These are phyloP conservation scores for Aspergillaceae sp. DNA, from an alignment of 2,329 filamentous ascomycete species.

Conservation along the genomic window DNA sequence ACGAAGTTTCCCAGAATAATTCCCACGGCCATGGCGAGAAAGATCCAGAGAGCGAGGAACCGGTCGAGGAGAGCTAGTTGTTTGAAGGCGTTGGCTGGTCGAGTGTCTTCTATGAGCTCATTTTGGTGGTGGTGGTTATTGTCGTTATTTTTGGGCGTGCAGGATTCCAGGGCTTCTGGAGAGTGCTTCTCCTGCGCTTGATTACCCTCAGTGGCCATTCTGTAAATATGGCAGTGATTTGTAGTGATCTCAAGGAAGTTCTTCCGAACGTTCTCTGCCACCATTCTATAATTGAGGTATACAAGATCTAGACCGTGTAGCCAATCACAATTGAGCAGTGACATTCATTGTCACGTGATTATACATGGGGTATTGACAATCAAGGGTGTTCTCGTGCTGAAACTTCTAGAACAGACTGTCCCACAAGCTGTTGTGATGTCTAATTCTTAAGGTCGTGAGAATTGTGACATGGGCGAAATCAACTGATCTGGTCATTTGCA, in stretches of 20 bases:
- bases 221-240: not conserved
- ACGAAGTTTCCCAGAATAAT: constrained; percentile 70
- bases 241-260: not conserved
- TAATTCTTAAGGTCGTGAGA: no score
- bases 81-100: constrained; percentile 11
- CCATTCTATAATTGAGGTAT: not conserved
- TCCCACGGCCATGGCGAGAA: constrained; percentile 67
- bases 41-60: constrained; percentile 53
- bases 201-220: not conserved
- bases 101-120: not conserved
- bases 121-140: not conserved
- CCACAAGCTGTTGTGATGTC: no score
- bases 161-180: not conserved
- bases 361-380: no score
- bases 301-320: not conserved
- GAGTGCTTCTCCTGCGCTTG: not conserved
- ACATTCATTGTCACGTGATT: not conserved
- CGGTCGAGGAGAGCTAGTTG: constrained; percentile 12
- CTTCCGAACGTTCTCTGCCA: not conserved
- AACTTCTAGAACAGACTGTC: no score
- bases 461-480: no score
- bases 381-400: no score
- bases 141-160: not conserved
- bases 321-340: not conserved
- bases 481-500: no score